phyloP scores from a whole-genome alignment of 1,284 basidiomycete genomes.

The Cutaneotrichosporon sp. region DNA sequence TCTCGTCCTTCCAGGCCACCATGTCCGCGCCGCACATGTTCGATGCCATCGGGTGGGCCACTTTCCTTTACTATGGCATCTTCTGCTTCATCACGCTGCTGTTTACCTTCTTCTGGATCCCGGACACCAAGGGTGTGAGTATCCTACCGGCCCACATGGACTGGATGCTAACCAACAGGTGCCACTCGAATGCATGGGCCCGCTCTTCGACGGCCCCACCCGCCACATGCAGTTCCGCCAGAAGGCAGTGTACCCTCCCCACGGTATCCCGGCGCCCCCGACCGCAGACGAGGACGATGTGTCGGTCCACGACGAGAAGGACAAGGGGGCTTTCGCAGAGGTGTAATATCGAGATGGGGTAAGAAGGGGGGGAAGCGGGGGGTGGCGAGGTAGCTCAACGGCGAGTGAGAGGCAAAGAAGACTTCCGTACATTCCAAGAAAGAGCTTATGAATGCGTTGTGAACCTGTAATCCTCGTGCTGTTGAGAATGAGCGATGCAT shows the following conservation, averaged over 20 bases:
- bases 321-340: too few relatives aligned
- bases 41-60: slow-evolving; percentile 27
- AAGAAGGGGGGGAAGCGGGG: too few relatives aligned
- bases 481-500: too few relatives aligned
- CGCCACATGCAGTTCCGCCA: slow-evolving; percentile 30
- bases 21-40: slow-evolving; percentile 38
- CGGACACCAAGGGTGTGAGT: slow-evolving; percentile 41
- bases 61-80: slow-evolving; percentile 43
- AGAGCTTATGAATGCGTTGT: too few relatives aligned
- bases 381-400: too few relatives aligned
- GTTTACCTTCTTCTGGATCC: slow-evolving; percentile 41
- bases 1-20: slow-evolving; percentile 36
- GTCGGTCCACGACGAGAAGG: neutral
- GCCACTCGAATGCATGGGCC: slow-evolving; percentile 37
- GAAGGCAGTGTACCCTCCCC: slow-evolving; percentile 35
- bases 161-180: too few relatives aligned
- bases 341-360: too few relatives aligned
- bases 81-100: slow-evolving; percentile 31
- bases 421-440: too few relatives aligned
- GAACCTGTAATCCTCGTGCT: too few relatives aligned
- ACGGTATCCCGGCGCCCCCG: slow-evolving; percentile 30
- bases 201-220: slow-evolving; percentile 29
- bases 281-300: neutral
- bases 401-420: too few relatives aligned
- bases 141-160: too few relatives aligned